Evolutionary conservation across 2,329 filamentous ascomycete genomes (phyloP).

Genomic region (Penicillium expansum): DNA sequence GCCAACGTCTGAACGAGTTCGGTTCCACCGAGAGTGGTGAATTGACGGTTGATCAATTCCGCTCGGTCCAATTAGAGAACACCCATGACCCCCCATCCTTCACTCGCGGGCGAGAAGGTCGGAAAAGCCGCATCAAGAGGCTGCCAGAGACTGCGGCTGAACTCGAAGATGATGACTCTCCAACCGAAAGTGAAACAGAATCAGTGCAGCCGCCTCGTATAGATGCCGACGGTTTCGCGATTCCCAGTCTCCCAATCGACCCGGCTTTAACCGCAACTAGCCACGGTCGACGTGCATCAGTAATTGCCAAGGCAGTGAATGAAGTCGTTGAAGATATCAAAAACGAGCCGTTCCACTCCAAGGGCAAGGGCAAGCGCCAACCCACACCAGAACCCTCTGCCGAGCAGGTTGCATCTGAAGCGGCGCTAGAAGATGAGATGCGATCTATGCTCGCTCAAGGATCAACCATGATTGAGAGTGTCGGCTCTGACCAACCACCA

Average conservation of each 20-base stretch:
- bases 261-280: constrained; percentile 37
- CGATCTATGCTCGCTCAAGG: constrained; percentile 58
- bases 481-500: constrained; percentile 6
- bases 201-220: constrained; percentile 42
- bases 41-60: constrained; percentile 84
- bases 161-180: constrained; percentile 47
- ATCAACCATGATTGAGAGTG: constrained; percentile 37
- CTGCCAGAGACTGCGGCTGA: constrained; percentile 40
- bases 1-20: constrained; percentile 89
- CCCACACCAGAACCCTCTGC: constrained; percentile 54
- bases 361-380: constrained; percentile 32
- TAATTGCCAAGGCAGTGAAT: constrained; percentile 19
- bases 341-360: constrained; percentile 19
- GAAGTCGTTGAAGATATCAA: constrained; percentile 25
- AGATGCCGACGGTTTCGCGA: constrained; percentile 67
- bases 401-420: constrained; percentile 59
- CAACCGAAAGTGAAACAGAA: constrained; percentile 15
- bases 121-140: constrained; percentile 47
- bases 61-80: constrained; percentile 56
- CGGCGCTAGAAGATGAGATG: constrained; percentile 66
- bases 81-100: constrained; percentile 80
- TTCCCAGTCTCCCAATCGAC: constrained; percentile 53
- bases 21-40: constrained; percentile 78
- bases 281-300: constrained; percentile 19
- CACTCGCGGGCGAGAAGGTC: constrained; percentile 56